These are phyloP conservation scores for Pichiaceae sp. DNA, from an alignment of 1,139 yeast species.

Conservation along the genomic window DNA sequence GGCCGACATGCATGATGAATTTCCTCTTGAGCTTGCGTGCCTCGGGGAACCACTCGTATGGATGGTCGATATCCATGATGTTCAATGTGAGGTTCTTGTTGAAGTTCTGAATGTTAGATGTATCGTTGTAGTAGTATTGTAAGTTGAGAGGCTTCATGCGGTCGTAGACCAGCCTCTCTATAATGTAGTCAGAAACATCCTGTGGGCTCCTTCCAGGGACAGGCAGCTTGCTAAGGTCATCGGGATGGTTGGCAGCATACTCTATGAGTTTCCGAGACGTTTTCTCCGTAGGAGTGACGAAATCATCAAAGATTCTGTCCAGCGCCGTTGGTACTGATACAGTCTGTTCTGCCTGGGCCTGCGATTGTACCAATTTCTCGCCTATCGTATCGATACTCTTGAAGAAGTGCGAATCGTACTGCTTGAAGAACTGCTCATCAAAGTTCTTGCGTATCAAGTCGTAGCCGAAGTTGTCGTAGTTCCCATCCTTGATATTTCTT, in stretches of 20 bases:
- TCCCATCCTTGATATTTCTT: background rate
- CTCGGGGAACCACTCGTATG: constrained; percentile 82
- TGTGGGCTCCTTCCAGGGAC: constrained; percentile 1
- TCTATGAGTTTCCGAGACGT: background rate
- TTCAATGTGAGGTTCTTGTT: constrained; percentile 24
- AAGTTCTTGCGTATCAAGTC: background rate
- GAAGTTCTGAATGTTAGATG: constrained; percentile 21
- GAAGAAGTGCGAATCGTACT: background rate
- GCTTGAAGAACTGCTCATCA: background rate
- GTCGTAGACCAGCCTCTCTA: constrained; percentile 21
- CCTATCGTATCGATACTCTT: background rate
- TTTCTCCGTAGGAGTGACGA: constrained; percentile 4
- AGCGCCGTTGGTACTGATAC: background rate
- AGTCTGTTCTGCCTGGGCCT: background rate
- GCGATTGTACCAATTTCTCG: background rate
- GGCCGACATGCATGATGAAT: constrained; percentile 88
- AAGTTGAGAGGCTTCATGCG: constrained; percentile 21
- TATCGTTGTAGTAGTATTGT: constrained; percentile 20
- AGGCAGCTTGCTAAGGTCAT: background rate
- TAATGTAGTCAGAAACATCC: constrained; percentile 9
- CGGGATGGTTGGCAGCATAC: background rate
- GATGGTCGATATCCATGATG: constrained; percentile 50
- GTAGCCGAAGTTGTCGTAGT: constrained; percentile 1
- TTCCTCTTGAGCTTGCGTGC: constrained; percentile 78
- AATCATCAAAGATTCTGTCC: background rate